Evolutionary conservation across 129 eudicot species (phyloP).

Genomic region (sunflower (Helianthus annuus)): DNA sequence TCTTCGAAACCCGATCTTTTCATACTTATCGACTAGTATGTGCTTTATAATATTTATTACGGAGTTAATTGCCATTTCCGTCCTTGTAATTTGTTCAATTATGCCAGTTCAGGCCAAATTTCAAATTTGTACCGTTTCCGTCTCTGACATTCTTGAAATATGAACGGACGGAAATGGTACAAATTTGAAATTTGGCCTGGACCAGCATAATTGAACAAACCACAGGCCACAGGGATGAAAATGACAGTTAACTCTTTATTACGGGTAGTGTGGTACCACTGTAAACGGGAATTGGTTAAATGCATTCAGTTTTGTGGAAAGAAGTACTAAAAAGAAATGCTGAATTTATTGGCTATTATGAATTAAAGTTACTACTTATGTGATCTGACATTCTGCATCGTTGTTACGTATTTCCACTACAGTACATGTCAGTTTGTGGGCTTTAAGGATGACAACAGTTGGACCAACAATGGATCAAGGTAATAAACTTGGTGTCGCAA

Average conservation of each 20-base stretch:
- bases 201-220: too few species aligned
- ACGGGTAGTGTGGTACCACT: not conserved
- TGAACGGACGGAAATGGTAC: too few species aligned
- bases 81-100: too few species aligned
- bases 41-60: not conserved
- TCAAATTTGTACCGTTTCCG: too few species aligned
- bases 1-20: not conserved
- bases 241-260: too few species aligned
- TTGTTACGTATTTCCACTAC: not conserved
- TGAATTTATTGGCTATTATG: not conserved
- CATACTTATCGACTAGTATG: not conserved
- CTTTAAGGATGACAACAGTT: conserved; percentile 41
- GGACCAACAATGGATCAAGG: conserved; percentile 39
- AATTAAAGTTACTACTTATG: not conserved
- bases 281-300: conserved; percentile 6
- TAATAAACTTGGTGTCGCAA: conserved; percentile 15
- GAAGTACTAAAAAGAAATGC: conserved; percentile 4
- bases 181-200: too few species aligned
- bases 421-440: conserved; percentile 31
- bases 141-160: too few species aligned
- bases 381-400: conserved; percentile 15
- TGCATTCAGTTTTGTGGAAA: not conserved
- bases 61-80: too few species aligned
- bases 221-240: too few species aligned
- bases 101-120: too few species aligned